Evolutionary conservation across 1,284 basidiomycete species (phyloP).

Genomic region (Megacollybia platyphylla): DNA sequence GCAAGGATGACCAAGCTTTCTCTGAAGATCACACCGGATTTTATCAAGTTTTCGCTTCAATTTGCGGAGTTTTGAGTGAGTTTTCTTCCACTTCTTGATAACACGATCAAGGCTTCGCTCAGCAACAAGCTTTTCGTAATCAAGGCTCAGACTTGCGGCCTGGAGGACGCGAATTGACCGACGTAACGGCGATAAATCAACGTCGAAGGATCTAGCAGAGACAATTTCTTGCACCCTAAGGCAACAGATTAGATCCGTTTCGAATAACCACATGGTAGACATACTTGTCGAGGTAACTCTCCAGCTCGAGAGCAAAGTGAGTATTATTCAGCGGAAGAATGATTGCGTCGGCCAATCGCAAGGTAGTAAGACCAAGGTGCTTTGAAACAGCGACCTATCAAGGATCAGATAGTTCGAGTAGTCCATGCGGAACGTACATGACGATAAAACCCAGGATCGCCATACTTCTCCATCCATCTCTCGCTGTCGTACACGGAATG

Average conservation of each 20-base stretch:
- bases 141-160: conserved; percentile 38
- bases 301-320: conserved; percentile 46
- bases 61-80: conserved; percentile 13
- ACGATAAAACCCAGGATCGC: conserved; percentile 59
- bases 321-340: conserved; percentile 67
- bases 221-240: conserved; percentile 19
- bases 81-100: conserved; percentile 20
- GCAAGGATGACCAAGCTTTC: conserved; percentile 13
- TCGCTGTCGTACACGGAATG: conserved; percentile 68
- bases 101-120: conserved; percentile 21
- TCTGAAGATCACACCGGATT: conserved; percentile 16
- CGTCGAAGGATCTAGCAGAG: conserved; percentile 10
- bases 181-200: conserved; percentile 21
- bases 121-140: conserved; percentile 28
- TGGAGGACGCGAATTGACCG: conserved; percentile 38
- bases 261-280: conserved; percentile 8
- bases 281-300: conserved; percentile 34
- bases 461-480: conserved; percentile 60
- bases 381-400: conserved; percentile 52
- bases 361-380: conserved; percentile 46
- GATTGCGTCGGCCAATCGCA: conserved; percentile 49
- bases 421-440: conserved; percentile 27
- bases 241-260: not conserved
- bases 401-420: not conserved
- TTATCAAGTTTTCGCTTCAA: conserved; percentile 12